These are phyloP conservation scores for Senna tora DNA, from an alignment of 306 rosid genomes.

Conservation along the genomic window DNA sequence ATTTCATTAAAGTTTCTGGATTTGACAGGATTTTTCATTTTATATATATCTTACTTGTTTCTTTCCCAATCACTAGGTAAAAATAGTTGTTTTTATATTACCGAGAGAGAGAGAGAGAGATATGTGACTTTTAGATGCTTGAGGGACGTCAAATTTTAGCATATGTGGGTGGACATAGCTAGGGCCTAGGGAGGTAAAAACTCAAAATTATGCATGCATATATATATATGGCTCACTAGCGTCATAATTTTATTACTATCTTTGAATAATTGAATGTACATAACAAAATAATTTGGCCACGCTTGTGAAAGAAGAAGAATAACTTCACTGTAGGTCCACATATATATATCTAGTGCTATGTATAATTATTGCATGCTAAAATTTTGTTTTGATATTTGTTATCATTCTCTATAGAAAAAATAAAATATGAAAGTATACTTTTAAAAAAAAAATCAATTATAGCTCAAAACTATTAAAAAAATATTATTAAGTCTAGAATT, in stretches of 20 bases:
- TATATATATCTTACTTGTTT: conserved; percentile 48
- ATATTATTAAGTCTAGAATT: too few species aligned
- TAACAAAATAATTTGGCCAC: too few species aligned
- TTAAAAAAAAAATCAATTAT: too few species aligned
- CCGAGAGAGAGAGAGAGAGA: conserved; percentile 40
- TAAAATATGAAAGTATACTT: too few species aligned
- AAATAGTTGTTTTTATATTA: conserved; percentile 47
- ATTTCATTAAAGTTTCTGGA: conserved; percentile 64
- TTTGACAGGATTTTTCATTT: conserved; percentile 91
- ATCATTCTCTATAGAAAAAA: too few species aligned
- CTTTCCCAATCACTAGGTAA: conserved; percentile 29
- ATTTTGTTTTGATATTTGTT: background rate
- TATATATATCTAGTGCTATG: background rate
- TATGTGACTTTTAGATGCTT: conserved; percentile 38
- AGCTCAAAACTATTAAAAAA: too few species aligned
- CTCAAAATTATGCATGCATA: too few species aligned
- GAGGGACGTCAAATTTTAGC: background rate
- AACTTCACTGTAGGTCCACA: background rate
- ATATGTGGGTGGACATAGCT: too few species aligned
- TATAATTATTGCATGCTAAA: background rate
- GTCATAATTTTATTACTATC: too few species aligned
- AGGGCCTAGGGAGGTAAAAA: background rate
- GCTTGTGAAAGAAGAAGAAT: background rate
- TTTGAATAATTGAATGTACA: too few species aligned
- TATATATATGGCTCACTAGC: too few species aligned